Evolutionary conservation across 805 yeast genomes (phyloP), one percentile per base, ranked within the genome.

Genomic region (Metschnikowia kofuensis): DNA sequence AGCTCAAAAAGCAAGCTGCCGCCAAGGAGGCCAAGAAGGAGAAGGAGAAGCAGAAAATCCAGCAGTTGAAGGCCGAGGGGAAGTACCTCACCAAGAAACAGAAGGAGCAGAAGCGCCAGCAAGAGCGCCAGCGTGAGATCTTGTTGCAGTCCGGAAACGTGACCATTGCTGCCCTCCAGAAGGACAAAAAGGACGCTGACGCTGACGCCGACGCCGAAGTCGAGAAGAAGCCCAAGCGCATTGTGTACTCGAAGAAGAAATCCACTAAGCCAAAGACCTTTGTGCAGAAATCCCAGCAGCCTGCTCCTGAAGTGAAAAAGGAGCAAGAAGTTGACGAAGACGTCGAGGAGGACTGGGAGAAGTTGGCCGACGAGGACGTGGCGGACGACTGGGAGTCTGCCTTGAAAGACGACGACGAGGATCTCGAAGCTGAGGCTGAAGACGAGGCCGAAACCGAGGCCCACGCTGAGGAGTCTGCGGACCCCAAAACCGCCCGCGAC

Each of bases 51-150:
- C 78, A 79, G 51, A 90, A 87, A 76, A 85, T 81, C 57, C 99
- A 94, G 62, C 92, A 89, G 72, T 82, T 94, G 67, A 89, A 88
- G 72, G 94, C 97, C 34, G 97, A 92, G 71, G 99, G 99, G 63
- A 94, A 94, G 66, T 83, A 85, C 47, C 73, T 94, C 64, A 87
- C 97, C 51, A 94, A 89, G 75, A 92, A 91, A 66, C 99, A 94
- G 77, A 89, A 87, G 71, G 96, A 90, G 69, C 96, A 90, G 66
- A 87, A 88, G 73, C 88, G 84, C 46, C 69, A 84, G 37, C 80
- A 84, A 61, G 97, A 92, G 64, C 87, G 87, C 66, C 89, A 98
- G 74, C 87, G 95, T 68, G 87, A 87, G 56, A 90, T 85, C 61
- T 75, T 92, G 53, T 77, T 92, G 56, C 84, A 84, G 50, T 73